A percentile compares a stretch with the other conserved stretches of the same genome.
Evolutionary conservation across 495 filamentous ascomycete genomes (phyloP).

Genomic region (Aspergillus ellipticus): DNA sequence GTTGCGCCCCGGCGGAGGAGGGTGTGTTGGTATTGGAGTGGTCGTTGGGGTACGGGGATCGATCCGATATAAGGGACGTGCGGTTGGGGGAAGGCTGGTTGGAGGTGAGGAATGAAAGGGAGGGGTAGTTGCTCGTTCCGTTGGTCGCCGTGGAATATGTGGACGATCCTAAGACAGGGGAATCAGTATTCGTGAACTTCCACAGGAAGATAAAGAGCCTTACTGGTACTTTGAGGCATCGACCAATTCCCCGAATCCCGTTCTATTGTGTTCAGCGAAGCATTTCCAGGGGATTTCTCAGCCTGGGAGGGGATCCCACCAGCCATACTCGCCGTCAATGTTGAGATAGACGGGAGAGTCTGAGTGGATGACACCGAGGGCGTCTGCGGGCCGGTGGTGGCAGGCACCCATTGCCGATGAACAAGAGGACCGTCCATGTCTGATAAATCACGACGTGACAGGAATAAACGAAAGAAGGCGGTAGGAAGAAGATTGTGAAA

Average conservation of each 20-base stretch:
- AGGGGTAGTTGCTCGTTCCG: conserved; percentile 47
- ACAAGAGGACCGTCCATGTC: conserved; percentile 40
- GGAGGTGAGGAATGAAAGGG: conserved; percentile 46
- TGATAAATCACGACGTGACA: neutral
- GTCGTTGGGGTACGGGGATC: conserved; percentile 40
- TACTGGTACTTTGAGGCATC: conserved; percentile 50
- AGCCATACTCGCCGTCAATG: conserved; percentile 43
- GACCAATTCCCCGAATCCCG: conserved; percentile 52
- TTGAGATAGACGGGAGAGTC: conserved; percentile 48
- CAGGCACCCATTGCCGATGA: conserved; percentile 42
- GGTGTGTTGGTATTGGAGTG: conserved; percentile 42
- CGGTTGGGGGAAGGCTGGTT: conserved; percentile 52
- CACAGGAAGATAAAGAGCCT: conserved; percentile 14
- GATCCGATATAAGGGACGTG: conserved; percentile 40
- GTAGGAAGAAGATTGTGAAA: neutral
- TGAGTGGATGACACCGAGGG: conserved; percentile 34
- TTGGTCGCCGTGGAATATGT: conserved; percentile 51
- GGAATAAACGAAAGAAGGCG: conserved; percentile 1
- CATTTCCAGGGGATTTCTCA: conserved; percentile 43
- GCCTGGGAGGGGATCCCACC: conserved; percentile 18
- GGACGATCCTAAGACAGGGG: conserved; percentile 42
- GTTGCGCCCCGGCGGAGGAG: conserved; percentile 44
- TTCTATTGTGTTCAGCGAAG: conserved; percentile 47
- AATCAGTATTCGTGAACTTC: conserved; percentile 22
- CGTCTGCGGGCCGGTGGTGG: conserved; percentile 33